A percentile compares a stretch with the other conserved stretches of the same genome.
phyloP scores from a whole-genome alignment of 257 asterid genomes.

The Scutellaria baicalensis region DNA sequence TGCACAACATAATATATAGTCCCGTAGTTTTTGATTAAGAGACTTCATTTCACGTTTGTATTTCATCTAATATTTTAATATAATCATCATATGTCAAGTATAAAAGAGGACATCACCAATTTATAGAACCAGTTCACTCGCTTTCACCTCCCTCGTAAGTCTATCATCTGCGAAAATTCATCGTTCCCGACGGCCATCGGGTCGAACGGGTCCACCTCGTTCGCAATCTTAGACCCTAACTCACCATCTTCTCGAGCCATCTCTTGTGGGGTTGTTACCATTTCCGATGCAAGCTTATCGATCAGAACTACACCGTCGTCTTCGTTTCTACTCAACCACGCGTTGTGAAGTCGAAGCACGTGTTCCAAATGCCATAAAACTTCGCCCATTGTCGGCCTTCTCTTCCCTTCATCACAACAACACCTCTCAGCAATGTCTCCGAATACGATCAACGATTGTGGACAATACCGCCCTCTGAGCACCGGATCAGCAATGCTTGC shows the following conservation, averaged over 20 bases:
- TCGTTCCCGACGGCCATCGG: slow-evolving; percentile 24
- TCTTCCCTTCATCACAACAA: slow-evolving; percentile 60
- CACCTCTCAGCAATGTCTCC: slow-evolving; percentile 76
- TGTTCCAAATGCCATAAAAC: slow-evolving; percentile 70
- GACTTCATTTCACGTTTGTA: too few species aligned
- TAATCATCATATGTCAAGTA: too few species aligned
- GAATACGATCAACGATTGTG: slow-evolving; percentile 42
- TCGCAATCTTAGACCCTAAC: too few species aligned
- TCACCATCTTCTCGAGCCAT: neutral
- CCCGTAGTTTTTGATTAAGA: too few species aligned
- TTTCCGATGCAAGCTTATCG: slow-evolving; percentile 11
- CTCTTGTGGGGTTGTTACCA: slow-evolving; percentile 4
- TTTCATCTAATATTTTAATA: too few species aligned
- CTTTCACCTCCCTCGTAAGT: slow-evolving; percentile 40
- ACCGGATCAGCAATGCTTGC: slow-evolving; percentile 41
- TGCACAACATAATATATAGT: too few species aligned
- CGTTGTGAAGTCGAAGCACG: slow-evolving; percentile 56
- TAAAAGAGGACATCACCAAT: too few species aligned
- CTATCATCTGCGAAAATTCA: slow-evolving; percentile 35
- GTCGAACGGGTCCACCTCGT: slow-evolving; percentile 7
- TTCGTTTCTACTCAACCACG: slow-evolving; percentile 38
- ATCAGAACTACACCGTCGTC: slow-evolving; percentile 23
- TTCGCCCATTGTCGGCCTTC: slow-evolving; percentile 78
- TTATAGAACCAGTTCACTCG: too few species aligned
- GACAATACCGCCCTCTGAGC: slow-evolving; percentile 32